phyloP scores from a whole-genome alignment of 2,329 filamentous ascomycete species.

The Rasamsonia emersonii region DNA sequence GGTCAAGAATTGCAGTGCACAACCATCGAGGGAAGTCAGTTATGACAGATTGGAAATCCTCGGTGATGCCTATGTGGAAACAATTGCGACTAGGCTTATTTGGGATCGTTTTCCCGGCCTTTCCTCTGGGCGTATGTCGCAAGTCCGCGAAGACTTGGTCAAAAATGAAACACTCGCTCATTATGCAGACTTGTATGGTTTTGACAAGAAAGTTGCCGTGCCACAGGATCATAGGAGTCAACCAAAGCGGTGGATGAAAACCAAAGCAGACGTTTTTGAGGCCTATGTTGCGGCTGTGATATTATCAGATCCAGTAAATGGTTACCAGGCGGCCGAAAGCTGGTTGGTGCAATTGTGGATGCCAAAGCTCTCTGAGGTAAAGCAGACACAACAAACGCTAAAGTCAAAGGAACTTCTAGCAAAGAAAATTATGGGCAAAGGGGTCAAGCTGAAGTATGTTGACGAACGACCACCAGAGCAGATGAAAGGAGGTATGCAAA shows the following conservation, averaged over 20 bases:
- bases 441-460: constrained; percentile 54
- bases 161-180: constrained; percentile 68
- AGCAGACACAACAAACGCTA: constrained; percentile 19
- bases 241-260: constrained; percentile 56
- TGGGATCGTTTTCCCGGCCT: constrained; percentile 61
- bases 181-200: constrained; percentile 62
- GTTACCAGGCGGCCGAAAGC: constrained; percentile 51
- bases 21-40: constrained; percentile 33
- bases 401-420: constrained; percentile 48
- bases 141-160: constrained; percentile 69
- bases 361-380: constrained; percentile 44
- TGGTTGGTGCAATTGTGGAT: constrained; percentile 76
- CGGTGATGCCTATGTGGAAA: constrained; percentile 76
- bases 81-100: constrained; percentile 67
- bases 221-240: constrained; percentile 39
- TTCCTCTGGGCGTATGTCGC: constrained; percentile 60
- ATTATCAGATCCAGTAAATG: constrained; percentile 55
- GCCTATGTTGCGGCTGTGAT: constrained; percentile 78
- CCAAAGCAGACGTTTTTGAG: constrained; percentile 81
- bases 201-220: constrained; percentile 56
- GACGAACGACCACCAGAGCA: constrained; percentile 29
- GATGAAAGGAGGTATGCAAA: constrained; percentile 29
- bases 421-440: constrained; percentile 46
- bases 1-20: constrained; percentile 13
- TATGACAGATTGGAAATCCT: constrained; percentile 87